phyloP scores from a whole-genome alignment of 2,329 filamentous ascomycete species.

The Venturia oleaginea region DNA sequence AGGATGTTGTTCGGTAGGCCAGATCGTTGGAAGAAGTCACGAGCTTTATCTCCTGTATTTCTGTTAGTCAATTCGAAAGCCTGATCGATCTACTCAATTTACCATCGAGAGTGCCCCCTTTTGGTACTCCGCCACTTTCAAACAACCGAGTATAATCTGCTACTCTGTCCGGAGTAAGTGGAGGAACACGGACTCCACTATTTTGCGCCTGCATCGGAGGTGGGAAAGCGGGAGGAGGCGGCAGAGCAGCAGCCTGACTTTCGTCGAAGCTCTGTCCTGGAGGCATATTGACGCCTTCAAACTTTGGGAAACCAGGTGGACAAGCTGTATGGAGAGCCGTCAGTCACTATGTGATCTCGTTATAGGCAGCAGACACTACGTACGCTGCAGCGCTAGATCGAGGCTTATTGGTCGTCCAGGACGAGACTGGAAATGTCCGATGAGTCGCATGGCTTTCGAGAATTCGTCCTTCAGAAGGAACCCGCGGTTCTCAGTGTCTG shows the following conservation, averaged over 20 bases:
- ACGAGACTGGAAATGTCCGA: constrained; percentile 76
- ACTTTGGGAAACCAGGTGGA: constrained; percentile 65
- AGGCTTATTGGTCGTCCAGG: constrained; percentile 67
- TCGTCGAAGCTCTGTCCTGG: constrained; percentile 16
- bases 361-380: constrained; percentile 19
- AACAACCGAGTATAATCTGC: constrained; percentile 84
- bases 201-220: constrained; percentile 29
- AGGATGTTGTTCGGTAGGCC: constrained; percentile 81
- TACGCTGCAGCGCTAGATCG: constrained; percentile 73
- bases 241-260: constrained; percentile 30
- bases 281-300: constrained; percentile 62
- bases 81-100: background rate
- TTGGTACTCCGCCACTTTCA: constrained; percentile 73
- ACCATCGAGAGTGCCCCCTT: constrained; percentile 36
- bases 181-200: constrained; percentile 70
- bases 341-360: constrained; percentile 9
- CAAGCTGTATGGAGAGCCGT: constrained; percentile 43
- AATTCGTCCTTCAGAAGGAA: constrained; percentile 90
- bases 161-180: constrained; percentile 79
- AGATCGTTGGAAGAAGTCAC: constrained; percentile 91
- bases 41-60: constrained; percentile 64
- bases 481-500: constrained; percentile 91
- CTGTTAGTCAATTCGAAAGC: background rate
- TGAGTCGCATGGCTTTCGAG: constrained; percentile 83
- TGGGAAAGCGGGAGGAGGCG: constrained; percentile 34